These are phyloP conservation scores for Crepidotus variabilis DNA, from an alignment of 768 basidiomycete species.

Conservation along the genomic window DNA sequence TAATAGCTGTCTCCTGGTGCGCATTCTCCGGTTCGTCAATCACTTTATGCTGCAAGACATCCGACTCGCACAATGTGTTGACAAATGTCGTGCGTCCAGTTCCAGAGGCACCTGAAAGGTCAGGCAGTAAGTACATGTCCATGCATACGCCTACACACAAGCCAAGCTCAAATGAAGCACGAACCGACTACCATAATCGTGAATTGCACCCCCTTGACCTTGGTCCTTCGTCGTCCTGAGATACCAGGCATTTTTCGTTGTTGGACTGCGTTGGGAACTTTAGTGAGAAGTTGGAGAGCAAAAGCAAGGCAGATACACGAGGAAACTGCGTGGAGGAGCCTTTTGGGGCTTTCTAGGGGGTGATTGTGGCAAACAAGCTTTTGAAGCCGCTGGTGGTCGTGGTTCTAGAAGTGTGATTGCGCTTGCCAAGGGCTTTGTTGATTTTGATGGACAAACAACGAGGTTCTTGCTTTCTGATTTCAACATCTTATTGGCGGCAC, in stretches of 20 bases:
- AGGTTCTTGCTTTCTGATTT: not conserved
- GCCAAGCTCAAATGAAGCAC: constrained; percentile 23
- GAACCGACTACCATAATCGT: constrained; percentile 87
- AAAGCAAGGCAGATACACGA: not conserved
- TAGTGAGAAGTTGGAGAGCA: not conserved
- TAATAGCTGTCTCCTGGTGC: constrained; percentile 73
- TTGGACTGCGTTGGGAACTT: not conserved
- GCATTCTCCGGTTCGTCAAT: constrained; percentile 62
- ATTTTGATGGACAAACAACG: not conserved
- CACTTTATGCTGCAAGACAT: constrained; percentile 68
- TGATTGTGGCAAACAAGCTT: not conserved
- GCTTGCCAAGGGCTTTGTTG: too few species aligned
- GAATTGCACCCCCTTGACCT: constrained; percentile 88
- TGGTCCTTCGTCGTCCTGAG: constrained; percentile 57
- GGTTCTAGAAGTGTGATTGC: not conserved
- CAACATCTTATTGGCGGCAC: too few species aligned
- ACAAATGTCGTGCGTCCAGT: constrained; percentile 89
- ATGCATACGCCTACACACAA: not conserved
- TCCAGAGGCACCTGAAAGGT: constrained; percentile 70
- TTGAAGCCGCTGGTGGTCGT: not conserved
- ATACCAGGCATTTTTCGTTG: constrained; percentile 35
- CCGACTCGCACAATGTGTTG: constrained; percentile 85
- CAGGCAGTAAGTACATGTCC: not conserved
- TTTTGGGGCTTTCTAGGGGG: not conserved
- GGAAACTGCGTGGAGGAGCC: not conserved